phyloP scores from a whole-genome alignment of 2,329 filamentous ascomycete genomes.

The Pleomassaria siparia region DNA sequence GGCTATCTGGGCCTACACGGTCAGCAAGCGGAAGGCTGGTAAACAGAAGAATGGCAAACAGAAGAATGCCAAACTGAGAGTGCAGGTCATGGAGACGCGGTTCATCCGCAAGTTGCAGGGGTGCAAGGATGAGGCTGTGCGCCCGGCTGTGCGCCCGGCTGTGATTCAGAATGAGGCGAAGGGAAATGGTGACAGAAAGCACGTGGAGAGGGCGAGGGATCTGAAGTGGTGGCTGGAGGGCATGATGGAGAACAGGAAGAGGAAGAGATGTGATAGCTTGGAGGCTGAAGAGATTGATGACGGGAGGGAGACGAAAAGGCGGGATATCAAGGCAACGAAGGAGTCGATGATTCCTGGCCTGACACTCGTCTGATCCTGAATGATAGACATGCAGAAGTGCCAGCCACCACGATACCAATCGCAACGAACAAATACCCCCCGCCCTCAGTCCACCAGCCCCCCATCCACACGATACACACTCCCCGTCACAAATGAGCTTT shows the following conservation, averaged over 20 bases:
- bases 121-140: too few species aligned
- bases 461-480: conserved; percentile 13
- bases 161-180: neutral
- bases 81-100: too few species aligned
- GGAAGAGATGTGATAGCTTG: neutral
- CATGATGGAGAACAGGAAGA: neutral
- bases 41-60: too few species aligned
- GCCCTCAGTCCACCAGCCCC: conserved; percentile 10
- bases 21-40: too few species aligned
- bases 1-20: too few species aligned
- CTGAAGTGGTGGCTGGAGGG: neutral
- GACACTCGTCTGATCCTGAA: neutral
- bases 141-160: neutral
- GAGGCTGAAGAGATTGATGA: neutral
- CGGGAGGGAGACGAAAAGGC: neutral
- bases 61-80: too few species aligned
- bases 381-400: neutral
- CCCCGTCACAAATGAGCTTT: conserved; percentile 16
- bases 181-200: neutral
- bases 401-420: too few species aligned
- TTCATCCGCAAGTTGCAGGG: too few species aligned
- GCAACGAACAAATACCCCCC: neutral
- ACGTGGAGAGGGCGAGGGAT: neutral
- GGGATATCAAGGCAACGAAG: neutral
- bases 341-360: neutral